Conservation (phyloP, 2,329 filamentous ascomycete genomes). For the Teratosphaeria nubilosa region DNA sequence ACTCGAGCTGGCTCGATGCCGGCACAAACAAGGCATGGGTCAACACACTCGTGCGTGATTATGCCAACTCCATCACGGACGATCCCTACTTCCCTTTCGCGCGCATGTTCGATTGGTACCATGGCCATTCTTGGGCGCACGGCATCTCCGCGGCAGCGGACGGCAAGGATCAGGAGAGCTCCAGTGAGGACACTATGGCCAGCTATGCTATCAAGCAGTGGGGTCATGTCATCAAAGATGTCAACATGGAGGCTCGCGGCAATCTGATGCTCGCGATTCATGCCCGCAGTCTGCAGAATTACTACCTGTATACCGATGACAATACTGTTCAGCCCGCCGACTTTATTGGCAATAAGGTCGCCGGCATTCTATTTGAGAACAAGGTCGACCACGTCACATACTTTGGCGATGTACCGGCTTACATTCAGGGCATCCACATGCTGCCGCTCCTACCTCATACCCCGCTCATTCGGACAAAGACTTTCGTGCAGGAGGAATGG, state of each 20-base stretch:
- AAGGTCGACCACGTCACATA: slow-evolving; percentile 90
- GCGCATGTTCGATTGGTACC: slow-evolving; percentile 84
- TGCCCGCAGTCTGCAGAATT: slow-evolving; percentile 60
- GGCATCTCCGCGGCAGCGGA: slow-evolving; percentile 61
- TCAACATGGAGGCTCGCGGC: slow-evolving; percentile 65
- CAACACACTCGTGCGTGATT: slow-evolving; percentile 74
- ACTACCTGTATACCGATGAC: slow-evolving; percentile 67
- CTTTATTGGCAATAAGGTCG: slow-evolving; percentile 71
- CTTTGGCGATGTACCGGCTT: slow-evolving; percentile 49
- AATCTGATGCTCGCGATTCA: slow-evolving; percentile 78
- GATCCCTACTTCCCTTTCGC: slow-evolving; percentile 74
- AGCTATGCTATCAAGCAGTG: slow-evolving; percentile 89
- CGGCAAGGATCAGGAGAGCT: slow-evolving; percentile 79
- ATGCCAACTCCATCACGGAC: slow-evolving; percentile 59
- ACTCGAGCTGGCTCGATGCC: slow-evolving; percentile 57
- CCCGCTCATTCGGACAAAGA: slow-evolving; percentile 52
- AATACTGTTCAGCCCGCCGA: slow-evolving; percentile 63
- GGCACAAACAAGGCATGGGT: slow-evolving; percentile 65
- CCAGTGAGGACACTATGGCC: slow-evolving; percentile 81
- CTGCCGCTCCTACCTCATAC: slow-evolving; percentile 62
- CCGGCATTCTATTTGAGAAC: slow-evolving; percentile 69
- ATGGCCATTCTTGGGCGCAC: slow-evolving; percentile 90
- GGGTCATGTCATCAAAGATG: slow-evolving; percentile 68
- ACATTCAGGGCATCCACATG: slow-evolving; percentile 65
- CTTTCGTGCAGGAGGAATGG: slow-evolving; percentile 79